Base-by-base conservation (phyloP, 2,329 filamentous ascomycete species). In the Epichloe amarillans region DNA sequence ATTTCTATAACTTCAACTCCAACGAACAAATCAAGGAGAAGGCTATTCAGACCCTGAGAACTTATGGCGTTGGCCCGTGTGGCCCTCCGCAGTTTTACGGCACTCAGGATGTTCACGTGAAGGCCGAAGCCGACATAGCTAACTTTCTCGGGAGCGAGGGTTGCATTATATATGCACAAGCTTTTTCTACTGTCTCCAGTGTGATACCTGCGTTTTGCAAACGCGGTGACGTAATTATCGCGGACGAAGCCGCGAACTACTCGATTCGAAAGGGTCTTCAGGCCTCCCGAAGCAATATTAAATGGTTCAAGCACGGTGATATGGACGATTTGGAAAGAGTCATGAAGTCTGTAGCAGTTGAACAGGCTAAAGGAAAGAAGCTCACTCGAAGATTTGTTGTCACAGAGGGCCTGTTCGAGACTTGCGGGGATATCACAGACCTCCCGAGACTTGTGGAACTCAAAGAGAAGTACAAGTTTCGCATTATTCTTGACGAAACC, bases 121-220 rank as follows among this genome's bases (percentile, higher is more conserved):
- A 94, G 73, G 89, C 88, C 15, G 93, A 98, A 70, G 81, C 87
- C 51, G 91, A 97, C 65, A 90, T 98, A 62, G 89, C 93, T 23
- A 79, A 86, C 10, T 95, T 91, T 64, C 70, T 98, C 26, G 93
- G 93, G 23, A 88, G 87, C 1, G 82, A 90, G 50, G 83, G 85
- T 35, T 94, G 88, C 63, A 97, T 98, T 58, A 83, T 98, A 53
- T 98, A 98, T 63, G 87, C 93, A 0, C 93, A 98, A 64, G 84
- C 90, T 4, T 97, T 98, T 65, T 95, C 88, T 26, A 96, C 93
- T 40, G 94, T 97, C 54, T 90, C 87, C n/a, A 91, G 86, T 64
- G 90, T 97, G 21, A 96, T 98, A 54, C 94, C 93, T 0, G 86
- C 90, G 1, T 98, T 98, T 65, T 95, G 87, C 65, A 98, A 98